Conservation (phyloP, 768 basidiomycete species). For the Naematelia encephala region DNA sequence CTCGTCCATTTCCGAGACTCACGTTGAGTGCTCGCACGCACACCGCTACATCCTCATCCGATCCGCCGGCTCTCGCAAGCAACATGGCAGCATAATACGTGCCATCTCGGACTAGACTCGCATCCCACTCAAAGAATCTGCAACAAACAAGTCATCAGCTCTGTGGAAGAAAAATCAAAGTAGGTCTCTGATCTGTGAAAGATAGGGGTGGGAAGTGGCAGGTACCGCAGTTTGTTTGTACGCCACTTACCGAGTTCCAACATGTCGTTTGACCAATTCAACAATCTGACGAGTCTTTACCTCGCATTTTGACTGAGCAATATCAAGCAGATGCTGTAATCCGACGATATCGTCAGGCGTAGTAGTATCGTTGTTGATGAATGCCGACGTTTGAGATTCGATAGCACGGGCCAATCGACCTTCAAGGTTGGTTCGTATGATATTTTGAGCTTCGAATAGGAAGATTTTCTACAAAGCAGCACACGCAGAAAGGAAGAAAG, state of each 20-base stretch:
- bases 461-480: constrained; percentile 60
- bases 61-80: constrained; percentile 60
- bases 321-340: constrained; percentile 53
- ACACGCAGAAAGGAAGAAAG: background rate
- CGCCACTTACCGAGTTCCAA: constrained; percentile 54
- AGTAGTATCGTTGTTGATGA: constrained; percentile 24
- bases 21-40: constrained; percentile 71
- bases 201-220: background rate
- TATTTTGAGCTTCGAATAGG: constrained; percentile 83
- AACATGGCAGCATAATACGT: constrained; percentile 82
- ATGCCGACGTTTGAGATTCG: constrained; percentile 18
- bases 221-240: too few relatives aligned
- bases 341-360: constrained; percentile 38
- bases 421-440: constrained; percentile 78
- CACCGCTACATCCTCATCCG: constrained; percentile 57
- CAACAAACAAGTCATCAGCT: background rate
- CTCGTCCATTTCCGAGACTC: constrained; percentile 11
- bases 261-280: constrained; percentile 55
- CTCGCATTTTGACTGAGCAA: constrained; percentile 55
- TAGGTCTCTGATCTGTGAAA: too few relatives aligned
- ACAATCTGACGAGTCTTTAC: constrained; percentile 56
- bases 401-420: constrained; percentile 54
- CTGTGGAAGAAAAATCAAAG: background rate
- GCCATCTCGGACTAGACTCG: constrained; percentile 80
- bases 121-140: constrained; percentile 77